Percentiles rank a stretch among this genome's conserved stretches.
Conservation (phyloP, 495 filamentous ascomycete species). For the Penicillium pancosmium region DNA sequence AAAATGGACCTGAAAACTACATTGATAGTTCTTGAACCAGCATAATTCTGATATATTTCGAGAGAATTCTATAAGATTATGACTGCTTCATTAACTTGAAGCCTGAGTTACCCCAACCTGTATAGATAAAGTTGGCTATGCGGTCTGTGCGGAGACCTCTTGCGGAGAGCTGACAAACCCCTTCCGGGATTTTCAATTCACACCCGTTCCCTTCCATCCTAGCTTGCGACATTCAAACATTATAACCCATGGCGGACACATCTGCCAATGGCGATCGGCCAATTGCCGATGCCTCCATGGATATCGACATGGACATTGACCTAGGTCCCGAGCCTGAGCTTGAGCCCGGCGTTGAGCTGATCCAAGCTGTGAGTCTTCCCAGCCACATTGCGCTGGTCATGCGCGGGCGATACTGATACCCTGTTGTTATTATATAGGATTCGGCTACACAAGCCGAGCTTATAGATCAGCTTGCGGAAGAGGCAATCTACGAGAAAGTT, state of each 20-base stretch:
- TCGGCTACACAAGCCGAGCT: slow-evolving; percentile 21
- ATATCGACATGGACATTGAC: slow-evolving; percentile 79
- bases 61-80: too few species aligned
- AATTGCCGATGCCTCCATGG: slow-evolving; percentile 55
- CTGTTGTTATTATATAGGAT: slow-evolving; percentile 23
- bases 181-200: too few species aligned
- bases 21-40: too few species aligned
- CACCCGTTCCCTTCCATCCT: background rate
- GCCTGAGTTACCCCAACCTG: too few species aligned
- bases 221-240: too few species aligned
- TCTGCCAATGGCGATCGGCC: background rate
- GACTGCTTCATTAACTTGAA: too few species aligned
- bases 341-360: slow-evolving; percentile 45
- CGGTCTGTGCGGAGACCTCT: too few species aligned
- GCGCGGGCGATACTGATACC: background rate
- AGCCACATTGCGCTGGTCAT: slow-evolving; percentile 2
- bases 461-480: slow-evolving; percentile 33
- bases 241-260: background rate
- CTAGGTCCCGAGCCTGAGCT: slow-evolving; percentile 52
- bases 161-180: too few species aligned
- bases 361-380: slow-evolving; percentile 37
- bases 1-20: too few species aligned
- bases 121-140: too few species aligned
- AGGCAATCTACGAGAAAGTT: slow-evolving; percentile 62
- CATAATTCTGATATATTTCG: too few species aligned